Percentiles rank a stretch among this genome's conserved stretches.
Evolutionary conservation across 768 basidiomycete species (phyloP).

Genomic region (Podaxis sp.): DNA sequence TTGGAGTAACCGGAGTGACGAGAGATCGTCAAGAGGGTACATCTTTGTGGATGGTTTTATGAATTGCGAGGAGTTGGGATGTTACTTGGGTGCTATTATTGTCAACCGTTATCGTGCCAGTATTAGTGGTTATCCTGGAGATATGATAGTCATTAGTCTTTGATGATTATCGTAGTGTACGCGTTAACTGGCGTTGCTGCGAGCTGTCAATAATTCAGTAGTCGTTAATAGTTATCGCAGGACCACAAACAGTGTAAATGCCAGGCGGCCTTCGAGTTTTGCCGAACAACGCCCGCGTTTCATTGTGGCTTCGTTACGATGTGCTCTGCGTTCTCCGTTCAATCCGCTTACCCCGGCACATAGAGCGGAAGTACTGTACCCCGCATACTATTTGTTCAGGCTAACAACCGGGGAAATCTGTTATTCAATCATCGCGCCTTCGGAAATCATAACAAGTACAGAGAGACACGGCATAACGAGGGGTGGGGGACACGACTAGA

Average conservation of each 20-base stretch:
- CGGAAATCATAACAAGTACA: background rate
- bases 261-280: background rate
- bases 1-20: background rate
- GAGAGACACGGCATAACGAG: background rate
- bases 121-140: background rate
- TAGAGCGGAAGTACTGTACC: background rate
- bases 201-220: background rate
- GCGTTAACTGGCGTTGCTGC: background rate
- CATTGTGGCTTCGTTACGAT: background rate
- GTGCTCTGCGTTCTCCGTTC: background rate
- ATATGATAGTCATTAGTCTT: background rate
- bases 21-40: background rate
- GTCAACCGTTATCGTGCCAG: background rate
- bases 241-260: background rate
- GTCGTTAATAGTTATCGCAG: background rate
- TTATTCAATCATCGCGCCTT: background rate
- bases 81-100: background rate
- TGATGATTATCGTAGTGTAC: background rate
- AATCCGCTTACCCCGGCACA: background rate
- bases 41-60: background rate
- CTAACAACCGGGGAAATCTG: background rate
- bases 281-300: background rate
- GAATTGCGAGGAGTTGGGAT: background rate
- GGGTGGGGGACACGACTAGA: background rate
- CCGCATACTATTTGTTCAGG: background rate